These are phyloP conservation scores for Mortierella sp. DNA, from an alignment of 371 early-diverging fungal species.

Conservation along the genomic window DNA sequence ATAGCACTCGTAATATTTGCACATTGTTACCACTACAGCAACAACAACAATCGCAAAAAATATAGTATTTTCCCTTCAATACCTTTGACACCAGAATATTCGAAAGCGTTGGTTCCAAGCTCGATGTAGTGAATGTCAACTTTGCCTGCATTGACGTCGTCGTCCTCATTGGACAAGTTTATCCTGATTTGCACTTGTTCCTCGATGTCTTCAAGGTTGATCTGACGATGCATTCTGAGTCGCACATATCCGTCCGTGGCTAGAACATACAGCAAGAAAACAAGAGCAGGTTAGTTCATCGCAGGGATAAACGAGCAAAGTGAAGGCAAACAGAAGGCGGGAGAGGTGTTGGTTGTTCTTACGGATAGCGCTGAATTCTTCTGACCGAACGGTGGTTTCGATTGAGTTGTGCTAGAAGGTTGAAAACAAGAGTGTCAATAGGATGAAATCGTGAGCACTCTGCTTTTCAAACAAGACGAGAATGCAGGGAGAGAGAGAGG, in stretches of 20 bases:
- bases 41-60: neutral
- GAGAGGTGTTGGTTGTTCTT: neutral
- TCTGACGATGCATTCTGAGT: conserved; percentile 3
- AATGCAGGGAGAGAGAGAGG: neutral
- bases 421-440: too few relatives aligned
- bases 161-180: neutral
- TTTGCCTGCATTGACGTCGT: neutral
- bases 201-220: neutral
- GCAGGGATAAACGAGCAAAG: neutral
- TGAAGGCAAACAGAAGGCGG: neutral
- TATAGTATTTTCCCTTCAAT: neutral
- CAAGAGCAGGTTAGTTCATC: neutral
- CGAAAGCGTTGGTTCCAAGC: neutral
- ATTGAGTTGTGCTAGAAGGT: neutral
- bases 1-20: neutral
- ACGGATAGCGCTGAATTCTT: neutral
- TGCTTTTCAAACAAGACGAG: too few relatives aligned
- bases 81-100: conserved; percentile 1
- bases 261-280: neutral
- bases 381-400: neutral
- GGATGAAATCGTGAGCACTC: neutral
- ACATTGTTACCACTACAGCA: neutral
- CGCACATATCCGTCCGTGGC: neutral
- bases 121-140: neutral
- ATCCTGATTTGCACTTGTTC: neutral